Conservation (phyloP, 129 eudicot species). For the Smallanthus sonchifolius region DNA sequence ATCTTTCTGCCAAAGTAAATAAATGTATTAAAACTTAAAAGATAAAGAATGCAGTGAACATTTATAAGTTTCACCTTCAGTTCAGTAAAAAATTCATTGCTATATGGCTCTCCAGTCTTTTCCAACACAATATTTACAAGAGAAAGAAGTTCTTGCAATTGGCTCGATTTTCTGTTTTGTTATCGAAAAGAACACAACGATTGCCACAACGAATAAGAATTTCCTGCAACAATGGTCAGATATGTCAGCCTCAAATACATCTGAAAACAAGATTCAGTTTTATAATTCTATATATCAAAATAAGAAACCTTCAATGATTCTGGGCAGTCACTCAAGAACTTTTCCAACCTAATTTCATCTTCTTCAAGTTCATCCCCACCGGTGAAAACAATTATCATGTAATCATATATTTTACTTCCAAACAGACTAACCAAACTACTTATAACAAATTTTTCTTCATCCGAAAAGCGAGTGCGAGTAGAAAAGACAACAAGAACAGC, state of each 20-base stretch:
- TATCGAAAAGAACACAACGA: constrained; percentile 53
- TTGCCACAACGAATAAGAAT: constrained; percentile 41
- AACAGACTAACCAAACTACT: constrained; percentile 43
- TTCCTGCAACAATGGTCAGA: constrained; percentile 42
- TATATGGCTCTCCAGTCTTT: constrained; percentile 51
- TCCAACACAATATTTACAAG: constrained; percentile 39
- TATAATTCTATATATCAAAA: neutral
- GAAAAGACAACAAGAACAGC: constrained; percentile 66
- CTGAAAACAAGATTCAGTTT: too few relatives aligned
- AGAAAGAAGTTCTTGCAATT: constrained; percentile 42
- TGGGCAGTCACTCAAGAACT: constrained; percentile 40
- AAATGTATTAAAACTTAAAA: neutral
- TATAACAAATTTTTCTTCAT: constrained; percentile 52
- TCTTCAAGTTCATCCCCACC: constrained; percentile 79
- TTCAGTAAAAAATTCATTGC: constrained; percentile 34
- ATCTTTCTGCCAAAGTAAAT: constrained; percentile 38
- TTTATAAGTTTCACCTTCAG: constrained; percentile 9
- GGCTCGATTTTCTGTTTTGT: constrained; percentile 41
- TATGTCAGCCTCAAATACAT: too few relatives aligned
- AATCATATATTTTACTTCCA: constrained; percentile 55
- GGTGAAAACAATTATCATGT: constrained; percentile 71
- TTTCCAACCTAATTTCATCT: constrained; percentile 42
- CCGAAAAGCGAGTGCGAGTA: constrained; percentile 46
- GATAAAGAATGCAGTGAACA: too few relatives aligned
- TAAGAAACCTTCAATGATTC: constrained; percentile 41